Percentiles rank a stretch among this genome's conserved stretches.
Evolutionary conservation across 2,329 filamentous ascomycete species (phyloP).

Genomic region (Achaetomium macrosporum): DNA sequence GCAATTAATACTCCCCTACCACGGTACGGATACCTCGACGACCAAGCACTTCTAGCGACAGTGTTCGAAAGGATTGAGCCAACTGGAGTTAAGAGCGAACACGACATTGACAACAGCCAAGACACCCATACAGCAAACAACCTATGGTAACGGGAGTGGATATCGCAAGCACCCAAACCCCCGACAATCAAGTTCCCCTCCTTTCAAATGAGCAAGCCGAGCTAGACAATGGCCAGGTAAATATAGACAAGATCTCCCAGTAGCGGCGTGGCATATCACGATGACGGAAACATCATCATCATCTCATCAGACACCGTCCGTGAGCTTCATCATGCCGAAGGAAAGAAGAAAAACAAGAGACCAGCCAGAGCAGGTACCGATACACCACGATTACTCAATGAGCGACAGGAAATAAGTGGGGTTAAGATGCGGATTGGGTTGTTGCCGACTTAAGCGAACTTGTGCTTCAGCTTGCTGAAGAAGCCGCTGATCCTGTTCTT

Average conservation of each 20-base stretch:
- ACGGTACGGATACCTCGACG: no score
- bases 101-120: not conserved
- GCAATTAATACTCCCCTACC: no score
- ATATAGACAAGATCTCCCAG: not conserved
- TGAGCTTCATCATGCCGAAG: not conserved
- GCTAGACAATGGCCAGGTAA: not conserved
- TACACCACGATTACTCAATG: not conserved
- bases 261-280: not conserved
- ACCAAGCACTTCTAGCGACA: not conserved
- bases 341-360: not conserved
- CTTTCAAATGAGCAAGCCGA: not conserved
- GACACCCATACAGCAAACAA: constrained; percentile 1
- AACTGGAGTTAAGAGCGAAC: not conserved
- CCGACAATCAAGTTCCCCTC: constrained; percentile 1
- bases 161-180: constrained; percentile 8
- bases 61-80: not conserved
- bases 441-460: constrained; percentile 25
- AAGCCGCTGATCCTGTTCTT: constrained; percentile 59
- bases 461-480: constrained; percentile 52
- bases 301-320: not conserved
- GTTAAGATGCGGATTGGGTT: not conserved
- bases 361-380: not conserved
- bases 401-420: not conserved
- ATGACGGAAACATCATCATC: not conserved
- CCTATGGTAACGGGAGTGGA: constrained; percentile 2